Evolutionary conservation across 23 red algal genomes (phyloP).

Genomic region (Gracilaria gracilis): DNA sequence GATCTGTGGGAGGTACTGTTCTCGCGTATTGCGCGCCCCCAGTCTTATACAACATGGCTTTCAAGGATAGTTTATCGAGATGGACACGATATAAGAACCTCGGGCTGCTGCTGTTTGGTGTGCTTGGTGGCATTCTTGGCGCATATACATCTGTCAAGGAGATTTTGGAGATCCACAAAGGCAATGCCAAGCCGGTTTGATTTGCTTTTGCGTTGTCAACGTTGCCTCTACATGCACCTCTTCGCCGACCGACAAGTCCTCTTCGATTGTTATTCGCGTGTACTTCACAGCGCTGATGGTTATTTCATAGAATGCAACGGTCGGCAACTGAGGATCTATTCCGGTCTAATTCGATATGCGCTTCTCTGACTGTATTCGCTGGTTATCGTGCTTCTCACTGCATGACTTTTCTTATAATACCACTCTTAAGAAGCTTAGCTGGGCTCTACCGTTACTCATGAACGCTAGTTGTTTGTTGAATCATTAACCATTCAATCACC

Average conservation of each 20-base stretch:
- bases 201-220: not conserved
- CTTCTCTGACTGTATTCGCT: not conserved
- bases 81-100: constrained; percentile 41
- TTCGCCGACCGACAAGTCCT: not conserved
- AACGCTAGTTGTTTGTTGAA: not conserved
- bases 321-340: not conserved
- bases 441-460: not conserved
- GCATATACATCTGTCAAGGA: constrained; percentile 38
- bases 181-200: constrained; percentile 36
- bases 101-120: constrained; percentile 40
- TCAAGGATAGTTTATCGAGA: constrained; percentile 16
- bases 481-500: not conserved
- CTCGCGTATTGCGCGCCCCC: constrained; percentile 90
- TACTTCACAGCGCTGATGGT: too few relatives aligned
- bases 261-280: not conserved
- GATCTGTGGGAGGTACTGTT: constrained; percentile 73
- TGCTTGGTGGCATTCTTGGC: constrained; percentile 51
- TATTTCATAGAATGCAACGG: not conserved
- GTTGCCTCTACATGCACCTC: not conserved
- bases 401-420: not conserved
- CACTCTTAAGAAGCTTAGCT: not conserved
- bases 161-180: constrained; percentile 48
- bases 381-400: not conserved
- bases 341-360: not conserved
- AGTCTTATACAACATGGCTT: constrained; percentile 60